Percentiles rank a stretch among this genome's conserved stretches.
These are phyloP conservation scores for Kurtzmaniella quercitrusa DNA, from an alignment of 1,139 yeast species.

Conservation along the genomic window DNA sequence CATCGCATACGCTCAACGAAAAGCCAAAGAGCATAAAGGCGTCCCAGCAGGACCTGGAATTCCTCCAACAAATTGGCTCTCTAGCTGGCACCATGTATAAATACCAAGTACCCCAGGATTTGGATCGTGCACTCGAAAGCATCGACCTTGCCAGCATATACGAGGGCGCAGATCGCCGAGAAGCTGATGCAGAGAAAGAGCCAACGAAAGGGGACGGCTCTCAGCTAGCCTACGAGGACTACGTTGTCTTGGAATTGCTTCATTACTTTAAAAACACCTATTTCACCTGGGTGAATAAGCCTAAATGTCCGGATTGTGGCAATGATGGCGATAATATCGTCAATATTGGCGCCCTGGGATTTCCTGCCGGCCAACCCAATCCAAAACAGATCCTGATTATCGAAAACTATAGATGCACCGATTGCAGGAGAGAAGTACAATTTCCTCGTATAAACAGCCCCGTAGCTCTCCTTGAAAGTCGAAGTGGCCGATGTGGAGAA, in stretches of 20 bases:
- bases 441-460: constrained; percentile 81
- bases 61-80: constrained; percentile 10
- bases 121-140: constrained; percentile 25
- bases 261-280: constrained; percentile 76
- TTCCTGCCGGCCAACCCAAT: constrained; percentile 17
- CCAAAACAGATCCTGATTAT: constrained; percentile 31
- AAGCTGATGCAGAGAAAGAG: constrained; percentile 10
- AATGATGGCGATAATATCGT: constrained; percentile 13
- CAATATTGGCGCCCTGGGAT: constrained; percentile 8
- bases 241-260: constrained; percentile 62
- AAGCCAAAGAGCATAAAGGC: not conserved
- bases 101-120: constrained; percentile 11
- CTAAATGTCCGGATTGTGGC: constrained; percentile 57
- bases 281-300: constrained; percentile 79
- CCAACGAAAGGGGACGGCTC: constrained; percentile 11
- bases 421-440: constrained; percentile 45
- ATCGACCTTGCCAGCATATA: constrained; percentile 37
- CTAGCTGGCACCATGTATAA: constrained; percentile 9
- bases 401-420: constrained; percentile 60
- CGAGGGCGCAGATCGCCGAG: constrained; percentile 30
- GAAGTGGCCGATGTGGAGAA: constrained; percentile 89
- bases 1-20: not conserved
- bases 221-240: constrained; percentile 55
- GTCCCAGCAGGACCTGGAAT: constrained; percentile 9
- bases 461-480: constrained; percentile 50